These are phyloP conservation scores for Cryptococcus sp. DNA, from an alignment of 1,284 basidiomycete genomes.

Conservation along the genomic window DNA sequence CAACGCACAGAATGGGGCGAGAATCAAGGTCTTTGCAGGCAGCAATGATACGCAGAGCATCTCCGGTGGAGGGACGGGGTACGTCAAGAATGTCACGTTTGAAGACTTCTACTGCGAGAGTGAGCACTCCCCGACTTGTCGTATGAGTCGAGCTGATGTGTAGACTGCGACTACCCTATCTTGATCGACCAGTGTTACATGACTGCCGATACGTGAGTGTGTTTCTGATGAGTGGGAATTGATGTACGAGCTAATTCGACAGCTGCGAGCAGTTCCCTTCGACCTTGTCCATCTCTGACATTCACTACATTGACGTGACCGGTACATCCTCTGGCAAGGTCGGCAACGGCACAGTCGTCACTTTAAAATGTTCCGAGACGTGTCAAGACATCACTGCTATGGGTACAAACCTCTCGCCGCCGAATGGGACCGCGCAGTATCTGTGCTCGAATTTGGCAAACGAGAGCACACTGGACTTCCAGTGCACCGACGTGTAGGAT, in stretches of 20 bases:
- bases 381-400: slow-evolving; percentile 48
- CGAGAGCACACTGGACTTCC: slow-evolving; percentile 23
- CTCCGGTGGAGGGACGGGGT: slow-evolving; percentile 57
- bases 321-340: slow-evolving; percentile 53
- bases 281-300: slow-evolving; percentile 48
- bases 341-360: slow-evolving; percentile 52
- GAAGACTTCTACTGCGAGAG: slow-evolving; percentile 17
- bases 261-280: slow-evolving; percentile 21
- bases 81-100: slow-evolving; percentile 51
- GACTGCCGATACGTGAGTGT: slow-evolving; percentile 37
- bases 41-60: slow-evolving; percentile 28
- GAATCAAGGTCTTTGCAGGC: slow-evolving; percentile 64
- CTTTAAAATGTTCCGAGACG: slow-evolving; percentile 53
- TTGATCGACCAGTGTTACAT: slow-evolving; percentile 56
- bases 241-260: not conserved
- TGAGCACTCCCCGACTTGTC: slow-evolving; percentile 5
- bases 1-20: slow-evolving; percentile 58
- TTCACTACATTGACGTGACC: slow-evolving; percentile 51
- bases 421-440: slow-evolving; percentile 18
- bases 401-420: slow-evolving; percentile 39
- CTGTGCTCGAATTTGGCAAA: slow-evolving; percentile 25
- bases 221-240: slow-evolving; percentile 1
- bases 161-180: slow-evolving; percentile 55
- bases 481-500: slow-evolving; percentile 18
- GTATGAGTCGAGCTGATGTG: not conserved